Evolutionary conservation across 345 rosid genomes (phyloP).

Genomic region (Hirschfeldia incana): DNA sequence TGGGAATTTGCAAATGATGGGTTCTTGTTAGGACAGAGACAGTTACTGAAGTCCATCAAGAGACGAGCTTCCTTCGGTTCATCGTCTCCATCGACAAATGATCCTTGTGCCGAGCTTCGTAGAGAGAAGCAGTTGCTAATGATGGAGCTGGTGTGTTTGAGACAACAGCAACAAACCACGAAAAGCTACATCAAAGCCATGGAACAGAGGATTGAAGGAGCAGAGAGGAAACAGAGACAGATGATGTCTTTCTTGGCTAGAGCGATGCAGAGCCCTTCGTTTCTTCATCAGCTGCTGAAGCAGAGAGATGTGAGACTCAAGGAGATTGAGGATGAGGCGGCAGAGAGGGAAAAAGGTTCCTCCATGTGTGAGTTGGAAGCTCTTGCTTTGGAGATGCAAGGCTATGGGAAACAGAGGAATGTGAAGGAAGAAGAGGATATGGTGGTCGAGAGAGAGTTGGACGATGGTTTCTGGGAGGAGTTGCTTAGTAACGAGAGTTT

Average conservation of each 20-base stretch:
- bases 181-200: constrained; percentile 53
- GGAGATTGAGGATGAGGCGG: constrained; percentile 35
- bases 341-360: constrained; percentile 47
- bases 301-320: constrained; percentile 42
- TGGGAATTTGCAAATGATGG: constrained; percentile 99
- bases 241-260: constrained; percentile 91
- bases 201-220: constrained; percentile 68
- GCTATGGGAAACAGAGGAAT: constrained; percentile 46
- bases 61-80: constrained; percentile 45
- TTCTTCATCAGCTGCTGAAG: constrained; percentile 60
- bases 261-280: constrained; percentile 76
- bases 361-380: constrained; percentile 71
- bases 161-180: constrained; percentile 77
- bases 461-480: constrained; percentile 83
- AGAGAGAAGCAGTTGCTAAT: constrained; percentile 63
- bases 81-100: constrained; percentile 1
- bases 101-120: constrained; percentile 58
- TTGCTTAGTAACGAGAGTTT: constrained; percentile 49
- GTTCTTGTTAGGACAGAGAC: constrained; percentile 85
- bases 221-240: constrained; percentile 80
- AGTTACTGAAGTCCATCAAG: constrained; percentile 65
- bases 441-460: constrained; percentile 45
- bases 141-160: constrained; percentile 68
- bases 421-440: constrained; percentile 31
- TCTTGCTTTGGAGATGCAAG: constrained; percentile 89